Evolutionary conservation across 768 basidiomycete species (phyloP), one percentile per base, ranked within the genome.

Genomic region (Auriscalpium orientale): DNA sequence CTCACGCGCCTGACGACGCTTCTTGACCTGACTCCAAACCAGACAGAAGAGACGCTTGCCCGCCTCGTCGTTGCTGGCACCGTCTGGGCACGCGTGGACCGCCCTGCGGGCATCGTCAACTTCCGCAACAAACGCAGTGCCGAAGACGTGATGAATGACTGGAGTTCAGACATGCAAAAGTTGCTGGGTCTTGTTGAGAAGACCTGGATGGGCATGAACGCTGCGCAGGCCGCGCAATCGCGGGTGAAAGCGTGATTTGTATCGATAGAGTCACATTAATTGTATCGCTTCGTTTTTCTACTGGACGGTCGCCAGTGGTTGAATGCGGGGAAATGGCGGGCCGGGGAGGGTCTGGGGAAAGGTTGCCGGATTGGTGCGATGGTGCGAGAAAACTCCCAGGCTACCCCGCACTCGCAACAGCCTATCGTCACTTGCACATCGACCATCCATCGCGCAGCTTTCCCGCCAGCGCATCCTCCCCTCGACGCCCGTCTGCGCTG

Each of bases 181-280:
- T 73, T 99, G 65, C 77, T 99, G 58, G 82, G 88, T 16, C 72
- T 97, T 44, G 90, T 94, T 13, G 97, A 99, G 75, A 98, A 98
- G 81, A 93, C 92, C n/a, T 97, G 95, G 91, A 93, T 93, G 91
- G 88, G 87, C 38, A 86, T 93, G 80, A 92, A 92, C 62, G 90
- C 91, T 36, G 90, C 91, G 11, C 82, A 89, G 67, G 90, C 91
- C 48, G 90, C 90, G 20, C 87, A 89, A 62, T 83, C 87, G 50
- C 77, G 84, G 57, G 73, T 74, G 59, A 79, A 77, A 59, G 73
- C 73, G 63, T 76, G 69, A 64, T 55, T 22, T 28, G 28, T 49
- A 16, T 37, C 13, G 11, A 16, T 46, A 22, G 33, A 28, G 33
- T 21, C 20, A 15, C 22, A 33, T 34, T 28, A 22, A 11, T 10